These are phyloP conservation scores for Aegilops umbellulata DNA, from an alignment of 176 grass and related monocot species.

Conservation along the genomic window DNA sequence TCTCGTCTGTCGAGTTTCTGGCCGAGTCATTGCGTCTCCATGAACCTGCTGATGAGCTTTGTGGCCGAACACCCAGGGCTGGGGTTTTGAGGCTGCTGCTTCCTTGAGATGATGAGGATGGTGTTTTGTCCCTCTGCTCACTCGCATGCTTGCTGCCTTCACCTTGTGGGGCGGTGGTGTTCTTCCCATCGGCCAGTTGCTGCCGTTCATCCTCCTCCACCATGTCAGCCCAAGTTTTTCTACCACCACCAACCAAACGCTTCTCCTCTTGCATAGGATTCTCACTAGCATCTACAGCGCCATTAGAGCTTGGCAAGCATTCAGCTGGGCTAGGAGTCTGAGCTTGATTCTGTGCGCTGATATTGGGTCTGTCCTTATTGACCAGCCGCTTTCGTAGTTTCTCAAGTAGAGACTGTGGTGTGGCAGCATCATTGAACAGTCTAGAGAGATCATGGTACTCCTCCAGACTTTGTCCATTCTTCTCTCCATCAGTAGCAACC, in stretches of 20 bases:
- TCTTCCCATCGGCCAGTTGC: background rate
- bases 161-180: background rate
- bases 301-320: background rate
- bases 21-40: background rate
- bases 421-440: constrained; percentile 49
- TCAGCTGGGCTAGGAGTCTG: constrained; percentile 10
- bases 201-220: constrained; percentile 42
- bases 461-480: background rate
- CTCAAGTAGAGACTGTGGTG: constrained; percentile 47
- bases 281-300: background rate
- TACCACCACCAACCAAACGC: background rate
- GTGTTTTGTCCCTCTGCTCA: constrained; percentile 29
- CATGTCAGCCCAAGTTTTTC: constrained; percentile 56
- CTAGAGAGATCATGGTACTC: constrained; percentile 40
- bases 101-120: constrained; percentile 20
- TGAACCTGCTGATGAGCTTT: constrained; percentile 26
- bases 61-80: background rate
- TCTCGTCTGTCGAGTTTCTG: constrained; percentile 18
- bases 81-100: constrained; percentile 21
- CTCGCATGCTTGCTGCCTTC: constrained; percentile 22
- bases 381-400: constrained; percentile 46
- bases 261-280: constrained; percentile 16
- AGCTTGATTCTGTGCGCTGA: constrained; percentile 7
- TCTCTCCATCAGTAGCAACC: constrained; percentile 11
- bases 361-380: constrained; percentile 22